These are phyloP conservation scores for Hansfordia pulvinata DNA, from an alignment of 2,329 filamentous ascomycete genomes.

Conservation along the genomic window DNA sequence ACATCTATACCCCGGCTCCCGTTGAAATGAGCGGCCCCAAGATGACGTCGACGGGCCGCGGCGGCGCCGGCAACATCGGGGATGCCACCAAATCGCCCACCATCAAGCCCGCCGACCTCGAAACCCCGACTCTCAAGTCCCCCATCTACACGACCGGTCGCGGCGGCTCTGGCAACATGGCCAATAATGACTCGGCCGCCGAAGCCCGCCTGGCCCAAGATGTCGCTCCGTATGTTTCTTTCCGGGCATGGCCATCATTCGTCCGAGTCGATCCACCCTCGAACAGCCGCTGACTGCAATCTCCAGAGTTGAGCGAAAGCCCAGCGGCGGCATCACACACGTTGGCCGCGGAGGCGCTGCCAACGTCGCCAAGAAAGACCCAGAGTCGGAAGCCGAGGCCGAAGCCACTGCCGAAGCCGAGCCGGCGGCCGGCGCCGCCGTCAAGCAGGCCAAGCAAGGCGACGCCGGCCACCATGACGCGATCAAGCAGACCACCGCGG, in stretches of 20 bases:
- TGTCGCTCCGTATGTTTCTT: constrained; percentile 45
- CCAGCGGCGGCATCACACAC: constrained; percentile 46
- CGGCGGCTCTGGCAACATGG: constrained; percentile 82
- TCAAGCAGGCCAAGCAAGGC: constrained; percentile 9
- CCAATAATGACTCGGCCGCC: constrained; percentile 52
- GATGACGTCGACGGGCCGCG: constrained; percentile 58
- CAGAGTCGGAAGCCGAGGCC: constrained; percentile 36
- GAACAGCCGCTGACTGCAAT: constrained; percentile 1
- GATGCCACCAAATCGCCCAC: constrained; percentile 31
- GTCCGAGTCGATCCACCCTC: background rate
- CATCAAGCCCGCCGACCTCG: constrained; percentile 48
- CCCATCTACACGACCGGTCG: constrained; percentile 81
- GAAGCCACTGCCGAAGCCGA: constrained; percentile 35
- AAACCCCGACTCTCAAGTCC: constrained; percentile 73
- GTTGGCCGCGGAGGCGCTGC: constrained; percentile 64
- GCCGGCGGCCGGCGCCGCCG: constrained; percentile 17
- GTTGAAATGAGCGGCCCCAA: constrained; percentile 26
- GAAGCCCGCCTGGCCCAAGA: constrained; percentile 75
- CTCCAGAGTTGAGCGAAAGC: constrained; percentile 36
- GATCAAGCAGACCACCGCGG: constrained; percentile 7
- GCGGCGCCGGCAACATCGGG: constrained; percentile 65
- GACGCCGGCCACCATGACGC: constrained; percentile 18
- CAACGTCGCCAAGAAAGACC: constrained; percentile 45
- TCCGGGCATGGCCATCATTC: constrained; percentile 9
- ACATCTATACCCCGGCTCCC: too few relatives aligned